Evolutionary conservation across 257 asterid species (phyloP), one percentile per base, ranked within the genome.

Genomic region (Parsonsia alboflavescens): DNA sequence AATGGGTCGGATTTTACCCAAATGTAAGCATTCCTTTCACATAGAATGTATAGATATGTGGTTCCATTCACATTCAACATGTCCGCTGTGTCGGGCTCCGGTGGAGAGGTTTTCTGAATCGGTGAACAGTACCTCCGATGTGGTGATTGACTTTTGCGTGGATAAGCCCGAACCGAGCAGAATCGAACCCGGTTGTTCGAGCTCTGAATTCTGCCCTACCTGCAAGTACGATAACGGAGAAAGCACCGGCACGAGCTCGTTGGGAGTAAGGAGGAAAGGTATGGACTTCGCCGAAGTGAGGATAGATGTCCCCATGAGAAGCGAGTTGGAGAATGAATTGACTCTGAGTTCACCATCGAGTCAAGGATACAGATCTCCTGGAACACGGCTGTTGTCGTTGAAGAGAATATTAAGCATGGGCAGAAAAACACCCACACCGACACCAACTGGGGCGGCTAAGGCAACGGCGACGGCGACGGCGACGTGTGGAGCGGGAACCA

Each of bases 21-120:
- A 87, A 48, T 93, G 97, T 61, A 84, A 74, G 72, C 98, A 93
- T 75, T 75, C 85, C 8, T 93, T 93, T 49, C 98, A 93, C 45
- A 74, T 78, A 0, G 92, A 89, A 19, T 93, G 98, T 61, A 91
- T 93, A 9, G 98, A 93, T 15, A 89, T 84, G 97, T 93, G 98
- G 98, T 93, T 93, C 62, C 85, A 71, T 9, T 85, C 96, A 0
- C 96, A 90, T 75, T 87, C 97, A 21, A 90, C 97, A 8, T 93
- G 98, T 71, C 98, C 98, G 0, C 85, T 93, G 2, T 93, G 98
- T 83, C 97, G 96, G 48, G 84, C 91, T 0, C 75, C 89, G 53
- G 97, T 88, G 2, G 97, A 89, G 75, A 74, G 73, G 42, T 79
- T 77, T 59, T 7, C 28, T 0, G 81, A 68, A 52, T 83, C 84